A percentile compares a stretch with the other conserved stretches of the same genome.
Evolutionary conservation across 1,139 yeast genomes (phyloP).

Genomic region (Candida sojae): DNA sequence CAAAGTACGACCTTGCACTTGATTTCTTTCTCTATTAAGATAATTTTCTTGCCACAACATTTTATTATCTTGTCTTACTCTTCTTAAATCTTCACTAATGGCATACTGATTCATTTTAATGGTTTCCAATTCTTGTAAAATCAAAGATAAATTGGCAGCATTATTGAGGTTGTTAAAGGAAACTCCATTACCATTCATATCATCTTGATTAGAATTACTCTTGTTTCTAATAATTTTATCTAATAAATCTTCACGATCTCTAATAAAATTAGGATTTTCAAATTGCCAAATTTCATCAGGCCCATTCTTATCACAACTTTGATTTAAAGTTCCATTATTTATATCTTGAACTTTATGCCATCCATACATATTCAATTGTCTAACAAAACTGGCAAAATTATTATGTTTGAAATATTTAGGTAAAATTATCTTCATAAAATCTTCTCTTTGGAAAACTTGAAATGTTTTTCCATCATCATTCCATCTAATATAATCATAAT

Average conservation of each 20-base stretch:
- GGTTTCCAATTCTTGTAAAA: slow-evolving; percentile 73
- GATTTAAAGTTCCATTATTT: slow-evolving; percentile 60
- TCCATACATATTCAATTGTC: slow-evolving; percentile 96
- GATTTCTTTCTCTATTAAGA: slow-evolving; percentile 80
- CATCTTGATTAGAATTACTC: slow-evolving; percentile 40
- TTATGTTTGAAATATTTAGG: slow-evolving; percentile 93
- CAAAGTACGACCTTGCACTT: slow-evolving; percentile 81
- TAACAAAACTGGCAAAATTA: slow-evolving; percentile 90
- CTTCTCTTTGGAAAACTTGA: slow-evolving; percentile 81
- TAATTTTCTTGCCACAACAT: slow-evolving; percentile 88
- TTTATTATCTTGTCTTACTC: slow-evolving; percentile 86
- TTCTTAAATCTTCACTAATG: slow-evolving; percentile 78
- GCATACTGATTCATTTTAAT: slow-evolving; percentile 77
- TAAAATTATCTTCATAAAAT: slow-evolving; percentile 77
- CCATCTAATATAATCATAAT: slow-evolving; percentile 79
- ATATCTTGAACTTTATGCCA: slow-evolving; percentile 94
- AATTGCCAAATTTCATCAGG: slow-evolving; percentile 65
- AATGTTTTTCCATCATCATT: slow-evolving; percentile 81
- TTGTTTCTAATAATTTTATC: slow-evolving; percentile 65
- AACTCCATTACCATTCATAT: slow-evolving; percentile 12
- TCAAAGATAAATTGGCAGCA: slow-evolving; percentile 49
- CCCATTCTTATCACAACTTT: slow-evolving; percentile 49
- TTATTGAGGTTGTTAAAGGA: slow-evolving; percentile 12
- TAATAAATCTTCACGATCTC: slow-evolving; percentile 69
- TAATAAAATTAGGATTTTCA: slow-evolving; percentile 76